A percentile compares a stretch with the other conserved stretches of the same genome.
These are phyloP conservation scores for Hymenoscyphus infarciens DNA, from an alignment of 2,329 filamentous ascomycete species.

Conservation along the genomic window DNA sequence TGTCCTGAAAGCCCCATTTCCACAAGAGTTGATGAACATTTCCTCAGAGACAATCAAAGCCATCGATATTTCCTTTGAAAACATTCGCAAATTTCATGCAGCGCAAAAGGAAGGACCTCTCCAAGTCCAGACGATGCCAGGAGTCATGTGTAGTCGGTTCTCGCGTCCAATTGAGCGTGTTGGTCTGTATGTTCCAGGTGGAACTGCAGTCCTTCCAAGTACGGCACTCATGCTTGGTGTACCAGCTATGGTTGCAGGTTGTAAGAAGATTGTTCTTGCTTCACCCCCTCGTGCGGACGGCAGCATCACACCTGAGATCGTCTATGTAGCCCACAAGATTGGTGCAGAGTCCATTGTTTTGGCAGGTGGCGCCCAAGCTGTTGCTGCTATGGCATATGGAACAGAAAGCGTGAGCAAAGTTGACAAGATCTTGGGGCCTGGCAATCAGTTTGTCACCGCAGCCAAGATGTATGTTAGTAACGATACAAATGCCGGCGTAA, in stretches of 20 bases:
- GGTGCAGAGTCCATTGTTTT: slow-evolving; percentile 94
- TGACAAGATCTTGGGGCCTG: slow-evolving; percentile 96
- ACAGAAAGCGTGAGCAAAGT: slow-evolving; percentile 94
- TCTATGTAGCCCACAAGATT: slow-evolving; percentile 95
- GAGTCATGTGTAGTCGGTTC: slow-evolving; percentile 91
- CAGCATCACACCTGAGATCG: slow-evolving; percentile 90
- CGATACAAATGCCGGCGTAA: slow-evolving; percentile 90
- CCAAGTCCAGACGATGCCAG: slow-evolving; percentile 94
- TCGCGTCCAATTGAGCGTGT: slow-evolving; percentile 89
- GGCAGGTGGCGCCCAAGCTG: slow-evolving; percentile 90
- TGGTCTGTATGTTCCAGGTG: slow-evolving; percentile 93
- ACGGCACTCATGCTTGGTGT: slow-evolving; percentile 98
- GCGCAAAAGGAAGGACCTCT: slow-evolving; percentile 83
- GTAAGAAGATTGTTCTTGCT: slow-evolving; percentile 89
- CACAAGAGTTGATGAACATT: slow-evolving; percentile 79
- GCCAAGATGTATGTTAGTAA: slow-evolving; percentile 99
- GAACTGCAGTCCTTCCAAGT: slow-evolving; percentile 93
- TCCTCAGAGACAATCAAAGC: slow-evolving; percentile 79
- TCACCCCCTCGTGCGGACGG: slow-evolving; percentile 88
- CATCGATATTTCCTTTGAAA: slow-evolving; percentile 92
- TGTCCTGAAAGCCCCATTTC: slow-evolving; percentile 86
- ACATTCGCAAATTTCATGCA: slow-evolving; percentile 90
- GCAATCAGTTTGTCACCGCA: slow-evolving; percentile 97
- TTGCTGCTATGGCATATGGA: slow-evolving; percentile 95
- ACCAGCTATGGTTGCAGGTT: slow-evolving; percentile 94